phyloP scores from a whole-genome alignment of 1,139 yeast species.

The Candida pseudoviswanathii region DNA sequence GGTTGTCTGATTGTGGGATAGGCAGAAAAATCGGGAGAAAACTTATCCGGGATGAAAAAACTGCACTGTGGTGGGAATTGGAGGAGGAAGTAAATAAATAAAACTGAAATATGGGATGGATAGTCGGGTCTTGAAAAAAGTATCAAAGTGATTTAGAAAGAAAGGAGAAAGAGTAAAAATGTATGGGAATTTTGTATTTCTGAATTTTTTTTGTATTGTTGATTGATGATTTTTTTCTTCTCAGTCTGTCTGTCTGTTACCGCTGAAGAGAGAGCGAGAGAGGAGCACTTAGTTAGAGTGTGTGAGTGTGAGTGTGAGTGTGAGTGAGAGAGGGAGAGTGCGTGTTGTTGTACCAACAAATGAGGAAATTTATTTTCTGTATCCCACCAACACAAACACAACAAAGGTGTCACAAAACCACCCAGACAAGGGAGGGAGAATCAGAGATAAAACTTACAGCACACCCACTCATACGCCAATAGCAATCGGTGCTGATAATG shows the following conservation, averaged over 20 bases:
- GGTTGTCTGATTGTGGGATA: slow-evolving; percentile 1
- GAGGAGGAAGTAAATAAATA: neutral
- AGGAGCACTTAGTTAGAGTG: neutral
- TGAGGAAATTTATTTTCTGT: neutral
- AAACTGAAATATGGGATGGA: neutral
- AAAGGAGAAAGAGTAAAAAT: neutral
- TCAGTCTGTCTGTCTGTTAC: neutral
- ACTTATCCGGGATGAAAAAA: neutral
- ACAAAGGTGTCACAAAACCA: neutral
- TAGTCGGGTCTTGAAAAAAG: neutral
- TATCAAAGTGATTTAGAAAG: neutral
- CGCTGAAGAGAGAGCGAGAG: neutral
- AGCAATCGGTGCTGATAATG: neutral
- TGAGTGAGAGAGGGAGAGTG: neutral
- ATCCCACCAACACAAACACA: neutral
- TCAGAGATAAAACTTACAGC: neutral
- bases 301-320: neutral
- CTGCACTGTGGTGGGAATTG: neutral
- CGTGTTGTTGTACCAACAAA: neutral
- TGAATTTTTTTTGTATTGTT: slow-evolving; percentile 2
- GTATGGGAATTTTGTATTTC: neutral
- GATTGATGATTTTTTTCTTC: slow-evolving; percentile 1
- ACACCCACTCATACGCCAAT: neutral
- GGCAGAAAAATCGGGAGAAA: slow-evolving; percentile 1
- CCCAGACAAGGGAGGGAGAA: neutral